phyloP scores from a whole-genome alignment of 495 filamentous ascomycete genomes.

The Astrocystis sublimbata region DNA sequence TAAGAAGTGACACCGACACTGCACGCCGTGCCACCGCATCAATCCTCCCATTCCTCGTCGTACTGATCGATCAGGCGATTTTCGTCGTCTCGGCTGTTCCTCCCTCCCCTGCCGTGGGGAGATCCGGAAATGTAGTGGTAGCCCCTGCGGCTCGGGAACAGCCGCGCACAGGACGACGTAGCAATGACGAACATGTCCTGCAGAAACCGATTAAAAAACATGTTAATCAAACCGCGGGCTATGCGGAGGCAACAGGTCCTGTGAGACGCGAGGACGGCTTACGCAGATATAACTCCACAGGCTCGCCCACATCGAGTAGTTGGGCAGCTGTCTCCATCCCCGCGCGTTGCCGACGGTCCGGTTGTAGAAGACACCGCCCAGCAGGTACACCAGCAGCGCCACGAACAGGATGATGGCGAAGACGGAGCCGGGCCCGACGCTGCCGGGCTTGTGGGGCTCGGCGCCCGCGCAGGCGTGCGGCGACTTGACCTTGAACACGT shows the following conservation, averaged over 20 bases:
- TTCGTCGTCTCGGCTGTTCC: conserved; percentile 70
- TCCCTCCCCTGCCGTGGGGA: conserved; percentile 46
- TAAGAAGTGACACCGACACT: neutral
- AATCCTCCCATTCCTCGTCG: conserved; percentile 85
- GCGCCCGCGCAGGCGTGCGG: conserved; percentile 73
- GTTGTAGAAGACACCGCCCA: conserved; percentile 94
- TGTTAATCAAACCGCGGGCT: conserved; percentile 23
- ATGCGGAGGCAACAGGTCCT: conserved; percentile 18
- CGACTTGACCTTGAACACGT: conserved; percentile 94
- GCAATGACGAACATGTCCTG: conserved; percentile 83
- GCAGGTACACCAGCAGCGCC: conserved; percentile 80
- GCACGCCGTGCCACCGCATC: neutral
- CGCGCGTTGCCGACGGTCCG: conserved; percentile 91
- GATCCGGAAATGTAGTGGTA: conserved; percentile 60
- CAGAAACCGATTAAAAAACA: no score
- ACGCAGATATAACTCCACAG: conserved; percentile 82
- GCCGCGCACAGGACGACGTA: conserved; percentile 71
- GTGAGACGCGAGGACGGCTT: conserved; percentile 39
- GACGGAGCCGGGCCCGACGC: conserved; percentile 79
- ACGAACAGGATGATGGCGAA: conserved; percentile 91
- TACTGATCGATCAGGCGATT: conserved; percentile 94
- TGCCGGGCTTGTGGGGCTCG: conserved; percentile 61
- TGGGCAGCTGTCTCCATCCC: conserved; percentile 94
- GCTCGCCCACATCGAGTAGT: conserved; percentile 91
- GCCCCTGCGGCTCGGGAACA: conserved; percentile 63